phyloP scores from a whole-genome alignment of 192 early-diverging fungal genomes.

The Umbelopsis vinacea region DNA sequence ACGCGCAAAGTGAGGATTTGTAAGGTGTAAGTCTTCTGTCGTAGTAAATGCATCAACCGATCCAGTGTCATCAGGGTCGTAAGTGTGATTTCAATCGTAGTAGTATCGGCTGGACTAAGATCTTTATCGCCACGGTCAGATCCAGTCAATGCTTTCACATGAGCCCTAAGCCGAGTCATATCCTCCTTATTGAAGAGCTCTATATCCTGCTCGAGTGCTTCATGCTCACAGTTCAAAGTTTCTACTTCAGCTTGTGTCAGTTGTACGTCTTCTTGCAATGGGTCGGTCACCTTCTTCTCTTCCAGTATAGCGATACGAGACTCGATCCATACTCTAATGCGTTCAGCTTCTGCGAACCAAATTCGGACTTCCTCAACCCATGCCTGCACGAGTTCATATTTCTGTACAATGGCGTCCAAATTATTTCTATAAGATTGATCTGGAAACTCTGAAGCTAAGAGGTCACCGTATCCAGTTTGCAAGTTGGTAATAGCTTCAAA shows the following conservation, averaged over 20 bases:
- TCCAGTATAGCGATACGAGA: conserved; percentile 36
- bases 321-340: conserved; percentile 47
- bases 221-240: conserved; percentile 34
- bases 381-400: conserved; percentile 30
- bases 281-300: conserved; percentile 36
- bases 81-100: conserved; percentile 50
- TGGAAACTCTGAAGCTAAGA: background rate
- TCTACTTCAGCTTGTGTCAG: conserved; percentile 34
- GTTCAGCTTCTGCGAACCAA: conserved; percentile 51
- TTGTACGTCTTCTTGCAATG: conserved; percentile 22
- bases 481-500: conserved; percentile 16
- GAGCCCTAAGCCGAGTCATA: conserved; percentile 46
- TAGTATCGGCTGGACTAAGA: conserved; percentile 49
- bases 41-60: conserved; percentile 37
- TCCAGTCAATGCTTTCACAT: conserved; percentile 47
- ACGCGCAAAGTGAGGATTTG: conserved; percentile 38
- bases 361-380: conserved; percentile 46
- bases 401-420: conserved; percentile 28
- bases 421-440: conserved; percentile 20
- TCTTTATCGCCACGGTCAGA: conserved; percentile 31
- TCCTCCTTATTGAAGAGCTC: conserved; percentile 48
- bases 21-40: conserved; percentile 37
- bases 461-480: conserved; percentile 23
- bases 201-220: conserved; percentile 39
- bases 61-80: conserved; percentile 47